Evolutionary conservation across 2,329 filamentous ascomycete genomes (phyloP).

Genomic region (Arthrobotrys iridis): DNA sequence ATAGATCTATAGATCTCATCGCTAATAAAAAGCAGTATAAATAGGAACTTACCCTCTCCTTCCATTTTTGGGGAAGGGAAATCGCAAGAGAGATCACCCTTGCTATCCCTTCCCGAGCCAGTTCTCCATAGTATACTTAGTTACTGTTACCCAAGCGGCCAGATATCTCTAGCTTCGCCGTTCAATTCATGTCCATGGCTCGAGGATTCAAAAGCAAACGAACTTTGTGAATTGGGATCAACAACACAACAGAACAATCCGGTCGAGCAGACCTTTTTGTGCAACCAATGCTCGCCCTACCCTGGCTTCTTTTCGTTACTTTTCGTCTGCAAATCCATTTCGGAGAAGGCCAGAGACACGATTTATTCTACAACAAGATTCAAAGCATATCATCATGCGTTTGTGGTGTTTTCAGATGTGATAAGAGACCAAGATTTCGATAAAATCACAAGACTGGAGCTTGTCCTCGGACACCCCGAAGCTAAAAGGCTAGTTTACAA

Average conservation of each 20-base stretch:
- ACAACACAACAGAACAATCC: too few species aligned
- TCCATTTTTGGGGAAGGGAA: background rate
- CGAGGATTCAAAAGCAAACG: too few species aligned
- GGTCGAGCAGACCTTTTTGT: too few species aligned
- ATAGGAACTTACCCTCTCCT: background rate
- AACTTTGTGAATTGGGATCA: too few species aligned
- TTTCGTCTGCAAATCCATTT: slow-evolving; percentile 3
- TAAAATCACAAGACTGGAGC: background rate
- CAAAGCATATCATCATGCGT: background rate
- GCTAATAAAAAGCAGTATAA: background rate
- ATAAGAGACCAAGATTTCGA: background rate
- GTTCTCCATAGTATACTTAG: slow-evolving; percentile 16
- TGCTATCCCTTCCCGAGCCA: slow-evolving; percentile 7
- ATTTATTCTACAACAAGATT: slow-evolving; percentile 14
- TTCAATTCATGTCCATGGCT: background rate
- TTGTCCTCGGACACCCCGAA: slow-evolving; percentile 12
- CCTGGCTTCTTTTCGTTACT: slow-evolving; percentile 6
- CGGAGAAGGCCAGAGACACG: slow-evolving; percentile 3
- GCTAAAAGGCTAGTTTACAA: slow-evolving; percentile 1
- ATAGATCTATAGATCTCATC: too few species aligned
- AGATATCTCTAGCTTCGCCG: background rate
- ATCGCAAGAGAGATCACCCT: background rate
- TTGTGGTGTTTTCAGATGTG: slow-evolving; percentile 1
- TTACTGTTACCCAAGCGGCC: background rate
- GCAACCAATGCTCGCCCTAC: background rate